Evolutionary conservation across 2,329 filamentous ascomycete species (phyloP).

Genomic region (Lasiodiplodia citricola): DNA sequence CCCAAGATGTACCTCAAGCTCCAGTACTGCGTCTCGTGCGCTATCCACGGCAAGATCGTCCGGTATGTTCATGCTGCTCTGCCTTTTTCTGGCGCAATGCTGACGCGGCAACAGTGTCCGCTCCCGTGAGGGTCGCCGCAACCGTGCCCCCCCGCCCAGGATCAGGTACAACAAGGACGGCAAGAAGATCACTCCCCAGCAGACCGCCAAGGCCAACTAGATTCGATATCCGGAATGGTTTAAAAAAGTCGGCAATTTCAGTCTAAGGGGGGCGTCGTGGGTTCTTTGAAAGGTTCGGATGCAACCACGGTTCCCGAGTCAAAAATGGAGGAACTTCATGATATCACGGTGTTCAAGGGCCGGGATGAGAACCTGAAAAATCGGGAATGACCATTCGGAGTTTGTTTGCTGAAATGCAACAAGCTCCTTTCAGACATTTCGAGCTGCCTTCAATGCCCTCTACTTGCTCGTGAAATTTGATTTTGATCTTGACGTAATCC

Average conservation of each 20-base stretch:
- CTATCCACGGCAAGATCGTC: conserved; percentile 99
- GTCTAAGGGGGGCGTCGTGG: conserved; percentile 14
- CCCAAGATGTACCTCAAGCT: conserved; percentile 99
- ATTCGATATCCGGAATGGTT: conserved; percentile 2
- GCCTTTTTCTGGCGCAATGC: neutral
- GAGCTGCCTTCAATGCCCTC: neutral
- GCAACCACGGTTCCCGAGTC: conserved; percentile 12
- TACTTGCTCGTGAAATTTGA: neutral
- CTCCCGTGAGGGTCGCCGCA: conserved; percentile 94
- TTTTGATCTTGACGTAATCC: neutral
- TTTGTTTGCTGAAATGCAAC: conserved; percentile 5
- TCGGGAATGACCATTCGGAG: conserved; percentile 17
- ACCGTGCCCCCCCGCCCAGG: conserved; percentile 96
- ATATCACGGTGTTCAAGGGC: conserved; percentile 27
- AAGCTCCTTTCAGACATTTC: neutral
- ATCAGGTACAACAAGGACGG: conserved; percentile 99
- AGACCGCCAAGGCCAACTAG: conserved; percentile 66
- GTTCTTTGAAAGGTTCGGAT: conserved; percentile 21
- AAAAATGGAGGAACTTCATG: conserved; percentile 27
- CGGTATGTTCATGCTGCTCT: conserved; percentile 72
- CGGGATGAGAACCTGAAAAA: conserved; percentile 23
- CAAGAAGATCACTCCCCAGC: conserved; percentile 97
- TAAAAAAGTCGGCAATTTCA: neutral
- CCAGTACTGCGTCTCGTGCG: conserved; percentile 99
- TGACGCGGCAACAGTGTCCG: conserved; percentile 73